Conservation (phyloP, 352 stramenopile genomes). For the Phytopythium boreale region DNA sequence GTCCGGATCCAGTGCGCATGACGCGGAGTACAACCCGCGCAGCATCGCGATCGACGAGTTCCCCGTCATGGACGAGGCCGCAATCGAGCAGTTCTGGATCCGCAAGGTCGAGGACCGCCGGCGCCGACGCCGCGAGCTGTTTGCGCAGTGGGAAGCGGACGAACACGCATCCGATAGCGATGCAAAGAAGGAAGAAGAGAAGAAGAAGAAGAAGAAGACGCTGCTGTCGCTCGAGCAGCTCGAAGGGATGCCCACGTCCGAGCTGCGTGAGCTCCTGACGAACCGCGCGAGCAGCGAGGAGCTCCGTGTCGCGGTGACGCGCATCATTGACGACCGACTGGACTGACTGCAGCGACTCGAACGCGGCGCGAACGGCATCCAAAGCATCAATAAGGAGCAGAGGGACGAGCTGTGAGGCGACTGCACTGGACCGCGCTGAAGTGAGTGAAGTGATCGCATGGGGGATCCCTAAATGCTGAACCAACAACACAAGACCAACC, state of each 20-base stretch:
- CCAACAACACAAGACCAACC: neutral
- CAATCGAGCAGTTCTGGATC: slow-evolving; percentile 79
- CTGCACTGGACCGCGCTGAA: neutral
- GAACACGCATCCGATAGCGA: slow-evolving; percentile 6
- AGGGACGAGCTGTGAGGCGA: slow-evolving; percentile 27
- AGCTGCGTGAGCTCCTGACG: slow-evolving; percentile 43
- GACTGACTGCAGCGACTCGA: slow-evolving; percentile 32
- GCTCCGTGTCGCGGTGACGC: slow-evolving; percentile 36
- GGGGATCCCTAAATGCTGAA: neutral
- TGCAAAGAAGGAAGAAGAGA: slow-evolving; percentile 1
- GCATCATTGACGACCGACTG: slow-evolving; percentile 47
- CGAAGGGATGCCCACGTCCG: slow-evolving; percentile 40
- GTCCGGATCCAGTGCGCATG: slow-evolving; percentile 7
- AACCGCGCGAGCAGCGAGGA: slow-evolving; percentile 24
- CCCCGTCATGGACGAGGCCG: slow-evolving; percentile 78
- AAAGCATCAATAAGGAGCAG: neutral
- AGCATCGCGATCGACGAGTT: slow-evolving; percentile 86
- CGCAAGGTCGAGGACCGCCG: slow-evolving; percentile 57
- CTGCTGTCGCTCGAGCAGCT: slow-evolving; percentile 37
- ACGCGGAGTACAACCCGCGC: slow-evolving; percentile 1
- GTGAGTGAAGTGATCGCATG: too few relatives aligned
- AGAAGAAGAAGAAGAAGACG: slow-evolving; percentile 6
- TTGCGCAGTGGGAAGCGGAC: slow-evolving; percentile 41
- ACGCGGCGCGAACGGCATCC: slow-evolving; percentile 8
- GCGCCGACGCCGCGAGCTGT: slow-evolving; percentile 34